Base-by-base conservation (phyloP, 78 protist genomes). In the Dictyostelium brefeldianum region DNA sequence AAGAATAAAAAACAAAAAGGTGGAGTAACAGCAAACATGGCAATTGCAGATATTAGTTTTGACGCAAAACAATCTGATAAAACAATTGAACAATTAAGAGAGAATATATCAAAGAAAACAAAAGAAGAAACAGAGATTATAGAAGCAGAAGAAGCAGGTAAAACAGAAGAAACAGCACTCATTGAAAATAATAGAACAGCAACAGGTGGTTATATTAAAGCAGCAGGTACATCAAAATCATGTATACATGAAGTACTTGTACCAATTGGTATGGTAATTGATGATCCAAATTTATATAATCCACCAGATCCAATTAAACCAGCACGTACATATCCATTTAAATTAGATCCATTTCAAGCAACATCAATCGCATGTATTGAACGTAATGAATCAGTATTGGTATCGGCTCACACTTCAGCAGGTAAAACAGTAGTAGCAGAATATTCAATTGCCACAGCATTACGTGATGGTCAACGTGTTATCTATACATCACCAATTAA, bases 351-450 rank as follows among this genome's bases (percentile, higher is more conserved):
- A 41, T 98, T 98, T 74, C 99, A 98, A 82, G 78, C 85, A 54
- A 85, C 90, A 17, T 96, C 99, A 14, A 70, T 98, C 51, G 18
- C 74, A 53, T 95, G 78, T 64, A 50, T 98, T 64, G 99, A 98
- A 80, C 59, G 81, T 29, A 73, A 79, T 50, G 98, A 98, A 14
- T 87, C 97, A 5, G 99, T 99, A 14, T 83, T 99, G 4, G 99
- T 99, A 9, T 56, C 99, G 2, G 99, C 99, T 4, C 99, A 99
- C 77, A 99, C 99, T 5, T 97, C 99, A 9, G 99, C 99, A 1
- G 99, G 99, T 7, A 99, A 99, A 77, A 99, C 99, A 2, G 99
- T 98, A 15, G 97, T 98, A 20, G 99, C 99, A 1, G 98, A 98
- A 80, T 96, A 98, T 41, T 98, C 99, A 29, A 97, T 98, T 65